A percentile compares a stretch with the other conserved stretches of the same genome.
Conservation (phyloP, 2,329 filamentous ascomycete species). For the Fusarium nygamai region DNA sequence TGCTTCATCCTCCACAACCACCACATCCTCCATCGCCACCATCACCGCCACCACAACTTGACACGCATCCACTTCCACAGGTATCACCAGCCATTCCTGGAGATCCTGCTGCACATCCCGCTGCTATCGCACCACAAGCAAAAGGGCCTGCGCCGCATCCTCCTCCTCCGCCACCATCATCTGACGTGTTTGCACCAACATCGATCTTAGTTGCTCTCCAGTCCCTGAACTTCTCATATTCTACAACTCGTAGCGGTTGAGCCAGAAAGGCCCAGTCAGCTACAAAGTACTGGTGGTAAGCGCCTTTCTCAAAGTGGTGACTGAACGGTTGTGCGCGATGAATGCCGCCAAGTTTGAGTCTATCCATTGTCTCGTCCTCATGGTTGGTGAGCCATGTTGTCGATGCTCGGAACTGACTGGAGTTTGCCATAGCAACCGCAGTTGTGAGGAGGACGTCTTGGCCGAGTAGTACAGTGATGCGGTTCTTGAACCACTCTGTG, state of each 20-base stretch:
- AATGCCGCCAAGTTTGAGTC: conserved; percentile 52
- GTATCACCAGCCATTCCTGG: conserved; percentile 26
- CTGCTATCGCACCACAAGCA: conserved; percentile 26
- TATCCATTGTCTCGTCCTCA: conserved; percentile 38
- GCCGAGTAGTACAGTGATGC: conserved; percentile 46
- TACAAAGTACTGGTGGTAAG: conserved; percentile 43
- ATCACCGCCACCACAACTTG: conserved; percentile 14
- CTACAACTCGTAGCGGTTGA: conserved; percentile 9
- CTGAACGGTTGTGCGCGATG: conserved; percentile 54
- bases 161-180: conserved; percentile 13
- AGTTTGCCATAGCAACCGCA: conserved; percentile 49
- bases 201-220: conserved; percentile 34
- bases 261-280: conserved; percentile 38
- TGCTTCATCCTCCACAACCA: conserved; percentile 21
- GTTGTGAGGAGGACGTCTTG: conserved; percentile 43
- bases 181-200: neutral
- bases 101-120: conserved; percentile 28
- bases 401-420: conserved; percentile 35
- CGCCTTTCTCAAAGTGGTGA: conserved; percentile 49
- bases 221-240: conserved; percentile 40
- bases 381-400: conserved; percentile 48
- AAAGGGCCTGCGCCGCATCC: conserved; percentile 22
- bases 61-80: conserved; percentile 39
- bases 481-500: conserved; percentile 48
- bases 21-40: conserved; percentile 29